These are phyloP conservation scores for Lactifluus echinatus DNA, from an alignment of 768 basidiomycete species.

Conservation along the genomic window DNA sequence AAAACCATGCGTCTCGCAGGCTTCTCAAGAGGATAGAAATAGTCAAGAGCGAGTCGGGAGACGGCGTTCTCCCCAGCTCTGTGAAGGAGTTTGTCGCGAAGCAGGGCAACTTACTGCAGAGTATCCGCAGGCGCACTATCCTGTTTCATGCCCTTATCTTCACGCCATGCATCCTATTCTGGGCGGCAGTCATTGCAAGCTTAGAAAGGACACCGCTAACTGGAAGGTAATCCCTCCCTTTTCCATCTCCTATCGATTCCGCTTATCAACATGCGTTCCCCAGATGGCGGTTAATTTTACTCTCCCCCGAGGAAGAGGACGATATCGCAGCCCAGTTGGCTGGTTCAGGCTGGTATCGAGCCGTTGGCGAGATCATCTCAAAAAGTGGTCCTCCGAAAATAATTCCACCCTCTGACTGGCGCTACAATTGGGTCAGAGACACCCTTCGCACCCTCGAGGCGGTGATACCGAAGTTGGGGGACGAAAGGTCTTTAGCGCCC, in stretches of 20 bases:
- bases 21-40: constrained; percentile 44
- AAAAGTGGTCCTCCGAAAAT: constrained; percentile 49
- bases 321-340: constrained; percentile 75
- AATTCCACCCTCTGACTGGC: constrained; percentile 77
- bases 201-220: constrained; percentile 74
- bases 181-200: constrained; percentile 62
- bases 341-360: constrained; percentile 79
- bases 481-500: constrained; percentile 45
- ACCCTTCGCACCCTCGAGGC: constrained; percentile 71
- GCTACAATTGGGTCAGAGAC: constrained; percentile 76
- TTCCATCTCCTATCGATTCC: neutral
- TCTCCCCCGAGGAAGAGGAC: constrained; percentile 91
- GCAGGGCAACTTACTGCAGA: constrained; percentile 38
- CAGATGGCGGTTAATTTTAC: constrained; percentile 80
- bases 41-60: constrained; percentile 25
- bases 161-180: constrained; percentile 53
- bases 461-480: constrained; percentile 58
- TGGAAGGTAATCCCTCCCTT: constrained; percentile 46
- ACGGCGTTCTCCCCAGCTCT: constrained; percentile 31
- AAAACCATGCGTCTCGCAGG: constrained; percentile 43
- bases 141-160: constrained; percentile 48
- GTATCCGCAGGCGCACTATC: constrained; percentile 41
- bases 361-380: constrained; percentile 72
- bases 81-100: constrained; percentile 40
- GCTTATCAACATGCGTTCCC: neutral